A percentile compares a stretch with the other conserved stretches of the same genome.
phyloP scores from a whole-genome alignment of 164 flowering plant genomes.

The Sedum album region DNA sequence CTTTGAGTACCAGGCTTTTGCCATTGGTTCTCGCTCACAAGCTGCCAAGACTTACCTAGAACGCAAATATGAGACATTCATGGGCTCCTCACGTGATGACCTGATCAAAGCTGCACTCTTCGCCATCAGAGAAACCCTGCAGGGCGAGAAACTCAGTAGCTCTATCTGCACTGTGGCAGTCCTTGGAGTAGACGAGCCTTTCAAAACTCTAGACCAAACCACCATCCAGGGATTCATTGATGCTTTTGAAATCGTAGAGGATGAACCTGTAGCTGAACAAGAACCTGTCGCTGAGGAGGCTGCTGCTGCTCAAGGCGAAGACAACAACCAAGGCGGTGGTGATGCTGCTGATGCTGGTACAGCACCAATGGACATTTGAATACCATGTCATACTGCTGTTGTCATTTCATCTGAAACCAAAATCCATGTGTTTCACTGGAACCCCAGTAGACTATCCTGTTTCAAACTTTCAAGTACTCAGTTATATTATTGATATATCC shows the following conservation, averaged over 20 bases:
- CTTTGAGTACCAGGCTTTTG: constrained; percentile 93
- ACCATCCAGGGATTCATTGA: constrained; percentile 63
- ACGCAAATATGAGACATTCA: constrained; percentile 65
- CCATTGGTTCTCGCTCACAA: constrained; percentile 94
- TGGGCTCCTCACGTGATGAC: constrained; percentile 62
- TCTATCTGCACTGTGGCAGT: constrained; percentile 83
- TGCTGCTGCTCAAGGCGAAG: constrained; percentile 11
- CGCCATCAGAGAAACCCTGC: constrained; percentile 89
- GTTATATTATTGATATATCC: neutral
- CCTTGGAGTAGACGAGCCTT: constrained; percentile 66
- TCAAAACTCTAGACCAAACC: constrained; percentile 56
- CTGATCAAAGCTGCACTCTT: constrained; percentile 75
- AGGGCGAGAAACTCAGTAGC: constrained; percentile 76
- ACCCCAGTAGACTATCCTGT: neutral
- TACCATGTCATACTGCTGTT: neutral
- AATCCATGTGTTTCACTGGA: neutral
- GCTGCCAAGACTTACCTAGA: constrained; percentile 96
- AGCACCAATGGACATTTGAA: constrained; percentile 65
- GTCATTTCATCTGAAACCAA: neutral
- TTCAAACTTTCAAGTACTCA: neutral
- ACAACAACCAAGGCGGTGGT: constrained; percentile 8
- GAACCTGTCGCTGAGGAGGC: constrained; percentile 32
- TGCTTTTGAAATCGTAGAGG: constrained; percentile 51
- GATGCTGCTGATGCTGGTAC: constrained; percentile 26
- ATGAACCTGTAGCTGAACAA: constrained; percentile 39